Evolutionary conservation across 495 filamentous ascomycete species (phyloP).

Genomic region (Wilcoxina mikolae): DNA sequence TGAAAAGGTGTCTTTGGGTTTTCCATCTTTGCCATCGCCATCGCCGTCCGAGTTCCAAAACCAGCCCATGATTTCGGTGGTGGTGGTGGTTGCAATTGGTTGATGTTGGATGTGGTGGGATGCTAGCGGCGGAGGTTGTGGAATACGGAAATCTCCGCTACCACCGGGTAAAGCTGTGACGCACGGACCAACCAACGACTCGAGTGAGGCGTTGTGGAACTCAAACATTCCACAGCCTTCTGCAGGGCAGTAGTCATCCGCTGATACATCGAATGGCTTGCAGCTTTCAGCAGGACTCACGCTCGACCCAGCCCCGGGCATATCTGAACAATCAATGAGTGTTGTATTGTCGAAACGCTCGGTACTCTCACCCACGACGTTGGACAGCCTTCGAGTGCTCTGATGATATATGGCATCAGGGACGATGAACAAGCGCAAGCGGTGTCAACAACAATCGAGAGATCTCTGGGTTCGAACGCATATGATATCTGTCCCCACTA

Average conservation of each 20-base stretch:
- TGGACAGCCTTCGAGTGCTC: constrained; percentile 20
- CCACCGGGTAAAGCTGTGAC: no score
- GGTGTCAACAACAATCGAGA: constrained; percentile 46
- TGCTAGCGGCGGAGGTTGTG: neutral
- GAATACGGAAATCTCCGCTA: no score
- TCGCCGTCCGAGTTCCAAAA: constrained; percentile 38
- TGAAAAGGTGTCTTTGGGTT: constrained; percentile 52
- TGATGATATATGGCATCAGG: constrained; percentile 38
- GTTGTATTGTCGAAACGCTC: constrained; percentile 57
- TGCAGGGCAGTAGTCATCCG: constrained; percentile 52
- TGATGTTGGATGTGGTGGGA: constrained; percentile 1
- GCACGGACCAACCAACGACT: no score
- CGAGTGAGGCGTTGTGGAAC: no score
- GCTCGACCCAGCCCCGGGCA: constrained; percentile 56
- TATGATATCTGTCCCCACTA: no score
- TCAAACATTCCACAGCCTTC: constrained; percentile 46
- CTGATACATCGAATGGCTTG: constrained; percentile 45
- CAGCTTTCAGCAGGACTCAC: constrained; percentile 37
- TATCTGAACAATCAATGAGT: constrained; percentile 43
- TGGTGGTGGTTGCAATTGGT: neutral
- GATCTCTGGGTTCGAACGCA: no score
- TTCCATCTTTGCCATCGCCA: constrained; percentile 17
- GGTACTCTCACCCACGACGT: constrained; percentile 68
- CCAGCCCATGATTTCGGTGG: constrained; percentile 49
- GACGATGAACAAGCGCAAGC: constrained; percentile 16